Conservation (phyloP, 768 basidiomycete genomes). For the Pulveroboletus sp. region DNA sequence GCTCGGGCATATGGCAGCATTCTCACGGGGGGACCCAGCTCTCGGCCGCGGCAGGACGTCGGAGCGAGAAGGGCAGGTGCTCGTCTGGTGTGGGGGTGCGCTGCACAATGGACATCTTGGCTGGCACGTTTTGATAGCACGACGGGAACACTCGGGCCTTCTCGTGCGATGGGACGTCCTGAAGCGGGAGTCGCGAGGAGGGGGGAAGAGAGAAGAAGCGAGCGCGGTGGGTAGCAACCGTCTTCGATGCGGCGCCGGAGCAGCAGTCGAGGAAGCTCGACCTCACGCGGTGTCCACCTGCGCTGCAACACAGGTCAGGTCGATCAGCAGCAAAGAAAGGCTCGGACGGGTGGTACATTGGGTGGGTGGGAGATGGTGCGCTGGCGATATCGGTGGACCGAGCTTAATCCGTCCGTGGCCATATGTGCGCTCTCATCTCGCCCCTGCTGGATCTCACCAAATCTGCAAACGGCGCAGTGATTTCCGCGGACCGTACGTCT, state of each 20-base stretch:
- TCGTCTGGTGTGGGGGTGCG: constrained; percentile 1
- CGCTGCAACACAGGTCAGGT: too few species aligned
- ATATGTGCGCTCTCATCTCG: constrained; percentile 9
- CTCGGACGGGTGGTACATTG: too few species aligned
- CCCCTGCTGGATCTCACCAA: constrained; percentile 22
- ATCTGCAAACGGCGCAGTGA: constrained; percentile 23
- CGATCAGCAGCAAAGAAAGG: too few species aligned
- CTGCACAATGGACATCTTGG: constrained; percentile 2
- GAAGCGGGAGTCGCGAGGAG: constrained; percentile 1
- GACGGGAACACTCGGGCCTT: constrained; percentile 1
- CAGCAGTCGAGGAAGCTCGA: too few species aligned
- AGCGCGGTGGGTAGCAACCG: constrained; percentile 14
- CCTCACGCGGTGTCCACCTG: too few species aligned
- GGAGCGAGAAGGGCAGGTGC: constrained; percentile 8
- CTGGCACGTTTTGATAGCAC: constrained; percentile 19
- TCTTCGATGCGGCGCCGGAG: constrained; percentile 13
- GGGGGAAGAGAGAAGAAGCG: constrained; percentile 14
- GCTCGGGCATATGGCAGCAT: neutral
- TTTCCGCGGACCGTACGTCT: constrained; percentile 29
- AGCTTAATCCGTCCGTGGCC: neutral
- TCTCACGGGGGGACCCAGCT: constrained; percentile 5
- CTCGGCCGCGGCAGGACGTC: constrained; percentile 1
- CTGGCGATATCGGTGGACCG: neutral
- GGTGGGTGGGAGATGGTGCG: too few species aligned
- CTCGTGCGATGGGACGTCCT: constrained; percentile 7